Base-by-base conservation (phyloP, 2,329 filamentous ascomycete genomes). In the Colletotrichum liaoningense region DNA sequence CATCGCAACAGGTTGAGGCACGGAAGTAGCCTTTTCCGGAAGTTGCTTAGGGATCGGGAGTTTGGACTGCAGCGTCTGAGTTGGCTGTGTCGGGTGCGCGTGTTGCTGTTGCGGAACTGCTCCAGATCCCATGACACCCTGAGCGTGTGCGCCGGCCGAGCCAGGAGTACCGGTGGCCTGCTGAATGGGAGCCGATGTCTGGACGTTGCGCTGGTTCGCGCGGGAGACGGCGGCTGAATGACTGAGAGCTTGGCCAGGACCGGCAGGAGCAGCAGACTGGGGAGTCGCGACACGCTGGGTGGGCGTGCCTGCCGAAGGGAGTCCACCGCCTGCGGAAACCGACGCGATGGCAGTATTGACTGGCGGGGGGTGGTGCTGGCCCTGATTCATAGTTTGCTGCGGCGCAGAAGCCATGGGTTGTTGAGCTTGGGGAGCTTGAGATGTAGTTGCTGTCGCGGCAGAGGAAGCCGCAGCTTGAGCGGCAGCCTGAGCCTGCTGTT, bases 11-110 rank as follows among this genome's bases (percentile, higher is more conserved):
- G 95, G 92, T 74, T 92, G 89, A 5, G 94, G 94, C 56, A 92
- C 87, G 65, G 91, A 88, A 7, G 93, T 90, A 58, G 93, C 92
- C 60, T 89, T 88, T 69, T 91, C 89, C 5, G 88, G 89, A 2
- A 98, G 88, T 52, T 89, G 91, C 83, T 97, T 97, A 2, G 95
- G 93, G 63, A 97, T 97, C 0, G 92, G 92, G 86, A 97, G 93
- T 80, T 95, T 95, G 58, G 85, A 82, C 56, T 89, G 84, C 81
- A 88, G 79, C 19, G 82, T 81, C 63, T 81, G 84, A 52, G 73
- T 78, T 55, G 69, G 74, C 42, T 86, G 85, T 33, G 85, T 82
- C 3, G 87, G 86, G 74, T 89, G 87, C 9, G 86, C 85, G 75
- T 89, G 87, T 4, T 84, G 79, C 70, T 88, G 79, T 70, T 88